Conservation (phyloP, 2,329 filamentous ascomycete species). For the Pochonia chlamydosporia region DNA sequence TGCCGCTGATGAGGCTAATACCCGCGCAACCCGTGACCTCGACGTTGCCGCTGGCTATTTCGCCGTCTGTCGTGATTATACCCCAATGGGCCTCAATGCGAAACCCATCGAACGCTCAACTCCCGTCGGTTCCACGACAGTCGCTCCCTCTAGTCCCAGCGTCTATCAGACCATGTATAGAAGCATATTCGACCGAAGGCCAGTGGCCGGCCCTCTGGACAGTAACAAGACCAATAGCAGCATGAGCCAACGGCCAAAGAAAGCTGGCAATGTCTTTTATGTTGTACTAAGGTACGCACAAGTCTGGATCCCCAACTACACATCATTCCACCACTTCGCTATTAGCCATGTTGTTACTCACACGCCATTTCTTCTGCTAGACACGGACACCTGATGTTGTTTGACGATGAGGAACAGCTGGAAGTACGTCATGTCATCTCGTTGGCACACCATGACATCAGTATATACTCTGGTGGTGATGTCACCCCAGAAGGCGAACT, state of each 20-base stretch:
- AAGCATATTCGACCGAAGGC: conserved; percentile 85
- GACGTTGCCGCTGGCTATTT: conserved; percentile 90
- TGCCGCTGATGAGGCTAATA: conserved; percentile 53
- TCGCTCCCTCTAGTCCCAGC: conserved; percentile 77
- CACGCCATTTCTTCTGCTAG: conserved; percentile 33
- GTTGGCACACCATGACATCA: conserved; percentile 78
- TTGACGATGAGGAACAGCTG: conserved; percentile 90
- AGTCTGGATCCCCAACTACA: neutral
- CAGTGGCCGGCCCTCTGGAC: conserved; percentile 39
- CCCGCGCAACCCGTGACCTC: conserved; percentile 51
- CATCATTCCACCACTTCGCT: neutral
- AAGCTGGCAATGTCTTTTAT: conserved; percentile 84
- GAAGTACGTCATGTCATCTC: conserved; percentile 96
- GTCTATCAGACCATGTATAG: conserved; percentile 98
- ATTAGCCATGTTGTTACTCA: neutral
- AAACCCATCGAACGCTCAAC: conserved; percentile 85
- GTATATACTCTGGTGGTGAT: conserved; percentile 75
- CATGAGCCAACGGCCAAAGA: conserved; percentile 50
- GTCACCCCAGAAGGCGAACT: conserved; percentile 83
- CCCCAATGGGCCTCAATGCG: conserved; percentile 84
- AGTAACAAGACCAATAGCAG: conserved; percentile 39
- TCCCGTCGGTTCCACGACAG: conserved; percentile 67
- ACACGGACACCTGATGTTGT: conserved; percentile 94
- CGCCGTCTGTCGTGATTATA: conserved; percentile 89
- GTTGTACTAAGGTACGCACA: conserved; percentile 75